Evolutionary conservation across 805 yeast genomes (phyloP).

Genomic region (Metschnikowia continentalis): DNA sequence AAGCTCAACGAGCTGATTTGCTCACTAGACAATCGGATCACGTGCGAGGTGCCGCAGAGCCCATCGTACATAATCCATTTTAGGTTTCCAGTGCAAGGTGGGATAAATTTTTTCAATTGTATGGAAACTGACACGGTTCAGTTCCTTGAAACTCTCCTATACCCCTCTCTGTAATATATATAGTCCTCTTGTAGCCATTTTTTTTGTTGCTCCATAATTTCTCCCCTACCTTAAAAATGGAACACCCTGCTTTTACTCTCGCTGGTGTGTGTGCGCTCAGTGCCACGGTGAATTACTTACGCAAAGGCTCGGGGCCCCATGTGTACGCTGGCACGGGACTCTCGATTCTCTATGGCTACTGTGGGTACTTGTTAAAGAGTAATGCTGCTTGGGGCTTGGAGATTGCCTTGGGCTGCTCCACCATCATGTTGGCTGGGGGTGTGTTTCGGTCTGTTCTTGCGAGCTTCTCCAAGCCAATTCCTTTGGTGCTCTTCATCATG

Average conservation of each 20-base stretch:
- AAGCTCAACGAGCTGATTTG: neutral
- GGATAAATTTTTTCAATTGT: too few relatives aligned
- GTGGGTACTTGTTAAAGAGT: slow-evolving; percentile 69
- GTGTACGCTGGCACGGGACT: slow-evolving; percentile 69
- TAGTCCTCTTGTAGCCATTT: too few relatives aligned
- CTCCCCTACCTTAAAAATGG: slow-evolving; percentile 35
- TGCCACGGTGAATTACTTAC: slow-evolving; percentile 64
- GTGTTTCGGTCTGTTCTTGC: slow-evolving; percentile 63
- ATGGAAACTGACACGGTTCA: too few relatives aligned
- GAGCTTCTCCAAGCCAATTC: slow-evolving; percentile 67
- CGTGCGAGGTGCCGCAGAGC: neutral
- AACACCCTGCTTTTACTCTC: slow-evolving; percentile 73
- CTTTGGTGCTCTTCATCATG: slow-evolving; percentile 55
- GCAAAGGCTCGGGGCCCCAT: slow-evolving; percentile 74
- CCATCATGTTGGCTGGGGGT: slow-evolving; percentile 65
- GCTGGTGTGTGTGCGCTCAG: slow-evolving; percentile 67
- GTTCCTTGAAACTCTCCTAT: too few relatives aligned
- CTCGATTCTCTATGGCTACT: slow-evolving; percentile 56
- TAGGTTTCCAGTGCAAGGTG: too few relatives aligned
- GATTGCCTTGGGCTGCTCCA: slow-evolving; percentile 69
- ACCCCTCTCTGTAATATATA: too few relatives aligned
- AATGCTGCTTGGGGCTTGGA: slow-evolving; percentile 81
- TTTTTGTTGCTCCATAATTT: too few relatives aligned
- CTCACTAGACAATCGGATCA: neutral
- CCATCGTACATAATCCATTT: neutral